Base-by-base conservation (phyloP, 345 rosid genomes). In the Corymbia maculata region DNA sequence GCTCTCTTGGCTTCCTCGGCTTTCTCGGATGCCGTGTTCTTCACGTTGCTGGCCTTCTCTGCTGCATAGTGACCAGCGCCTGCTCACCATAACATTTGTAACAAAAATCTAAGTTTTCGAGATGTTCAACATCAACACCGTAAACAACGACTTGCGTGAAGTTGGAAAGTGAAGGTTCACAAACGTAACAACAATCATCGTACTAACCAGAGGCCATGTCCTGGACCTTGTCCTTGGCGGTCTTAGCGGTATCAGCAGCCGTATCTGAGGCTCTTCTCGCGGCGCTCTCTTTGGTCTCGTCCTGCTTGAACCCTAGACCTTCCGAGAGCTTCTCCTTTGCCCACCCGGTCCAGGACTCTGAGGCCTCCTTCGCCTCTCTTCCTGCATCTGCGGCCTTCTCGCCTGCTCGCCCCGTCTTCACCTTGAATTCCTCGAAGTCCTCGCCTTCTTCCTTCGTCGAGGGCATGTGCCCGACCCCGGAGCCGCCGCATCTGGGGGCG, bases 291-390 rank as follows among this genome's bases (percentile, higher is more conserved):
- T 87, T 79, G 28, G 87, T 51, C 7, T 91, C 94, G 21, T 90
- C 92, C 13, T 75, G 91, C 88, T 92, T 94, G 13, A 93, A 51
- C n/a, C 95, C 93, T 16, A 92, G 61, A 4, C 92, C 92, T 79
- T 86, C 92, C 2, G 94, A 85, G 22, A 92, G 87, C 88, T 92
- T 94, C 87, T 92, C 95, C 92, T 95, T 94, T 4, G 94, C 94
- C 95, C 97, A 93, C 50, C 85, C 94, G 0, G 93, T 86, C 95
- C 95, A 95, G 1, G 95, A 90, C 88, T 92, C 96, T 8, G 95
- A 68, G 7, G 82, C 87, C 42, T 89, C 93, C 47, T 86, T 88
- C 14, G 88, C 88, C 51, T 91, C 91, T 44, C 90, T 85, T 26
- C 64, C 88, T 3, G 64, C 75, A 52, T 88, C 90, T 1, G 28